These are phyloP conservation scores for Irpex sp. DNA, from an alignment of 1,284 basidiomycete genomes.

Conservation along the genomic window DNA sequence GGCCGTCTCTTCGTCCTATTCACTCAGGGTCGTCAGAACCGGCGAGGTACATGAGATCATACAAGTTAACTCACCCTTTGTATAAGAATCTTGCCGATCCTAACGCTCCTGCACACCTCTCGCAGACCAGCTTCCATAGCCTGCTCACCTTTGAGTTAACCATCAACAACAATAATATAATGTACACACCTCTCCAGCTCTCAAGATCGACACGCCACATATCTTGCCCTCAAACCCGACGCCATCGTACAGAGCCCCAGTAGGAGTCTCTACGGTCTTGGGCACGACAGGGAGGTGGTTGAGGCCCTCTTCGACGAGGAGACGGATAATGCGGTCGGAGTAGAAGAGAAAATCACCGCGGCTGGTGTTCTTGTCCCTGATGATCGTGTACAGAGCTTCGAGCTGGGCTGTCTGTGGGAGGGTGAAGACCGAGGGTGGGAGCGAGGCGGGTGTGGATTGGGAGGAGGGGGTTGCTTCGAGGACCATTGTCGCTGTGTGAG, in stretches of 20 bases:
- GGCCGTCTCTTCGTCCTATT: constrained; percentile 89
- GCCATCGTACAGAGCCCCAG: constrained; percentile 81
- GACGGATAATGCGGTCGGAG: constrained; percentile 75
- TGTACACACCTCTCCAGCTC: constrained; percentile 72
- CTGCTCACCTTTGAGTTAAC: constrained; percentile 32
- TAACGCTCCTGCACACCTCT: constrained; percentile 89
- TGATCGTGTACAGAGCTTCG: constrained; percentile 95
- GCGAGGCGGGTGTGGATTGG: constrained; percentile 31
- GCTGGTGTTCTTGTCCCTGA: constrained; percentile 80
- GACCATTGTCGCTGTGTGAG: constrained; percentile 16
- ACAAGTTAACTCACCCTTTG: constrained; percentile 61
- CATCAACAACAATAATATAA: background rate
- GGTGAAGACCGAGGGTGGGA: constrained; percentile 82
- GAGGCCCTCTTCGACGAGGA: constrained; percentile 83
- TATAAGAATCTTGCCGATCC: constrained; percentile 93
- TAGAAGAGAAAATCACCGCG: constrained; percentile 98
- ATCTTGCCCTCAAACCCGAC: constrained; percentile 94
- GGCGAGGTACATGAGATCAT: background rate
- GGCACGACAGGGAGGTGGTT: constrained; percentile 93
- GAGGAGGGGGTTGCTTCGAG: constrained; percentile 26
- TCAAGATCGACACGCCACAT: constrained; percentile 90
- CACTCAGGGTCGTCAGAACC: background rate
- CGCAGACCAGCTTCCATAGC: constrained; percentile 94
- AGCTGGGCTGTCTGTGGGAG: constrained; percentile 88
- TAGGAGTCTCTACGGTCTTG: constrained; percentile 79